Evolutionary conservation across 331 rosid species (phyloP).

Genomic region (Malus hybrid): DNA sequence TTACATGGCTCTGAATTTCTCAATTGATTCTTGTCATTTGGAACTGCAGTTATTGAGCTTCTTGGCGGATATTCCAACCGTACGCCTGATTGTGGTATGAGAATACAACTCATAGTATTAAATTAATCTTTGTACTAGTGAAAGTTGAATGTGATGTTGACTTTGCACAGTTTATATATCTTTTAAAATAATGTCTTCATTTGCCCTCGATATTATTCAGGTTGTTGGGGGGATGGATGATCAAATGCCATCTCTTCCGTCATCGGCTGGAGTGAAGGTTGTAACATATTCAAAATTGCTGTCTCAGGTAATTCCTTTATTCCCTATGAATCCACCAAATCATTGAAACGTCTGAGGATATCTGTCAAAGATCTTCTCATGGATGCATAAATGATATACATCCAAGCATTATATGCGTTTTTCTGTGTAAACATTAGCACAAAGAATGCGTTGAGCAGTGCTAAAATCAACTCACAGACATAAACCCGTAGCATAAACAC

Average conservation of each 20-base stretch:
- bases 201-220: slow-evolving; percentile 31
- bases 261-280: slow-evolving; percentile 71
- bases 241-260: slow-evolving; percentile 73
- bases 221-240: slow-evolving; percentile 90
- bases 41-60: slow-evolving; percentile 74
- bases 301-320: slow-evolving; percentile 50
- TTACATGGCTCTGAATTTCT: slow-evolving; percentile 12
- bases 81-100: slow-evolving; percentile 88
- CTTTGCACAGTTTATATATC: not conserved
- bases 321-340: slow-evolving; percentile 7
- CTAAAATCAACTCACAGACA: not conserved
- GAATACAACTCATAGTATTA: not conserved
- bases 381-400: not conserved
- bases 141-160: not conserved
- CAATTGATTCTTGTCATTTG: slow-evolving; percentile 20
- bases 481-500: not conserved
- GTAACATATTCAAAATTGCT: slow-evolving; percentile 68
- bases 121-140: not conserved
- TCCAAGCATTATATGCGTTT: not conserved
- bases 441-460: not conserved
- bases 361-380: not conserved
- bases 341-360: not conserved
- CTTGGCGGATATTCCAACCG: slow-evolving; percentile 81
- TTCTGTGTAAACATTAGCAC: not conserved
- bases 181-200: not conserved